Conservation (phyloP, 2,329 filamentous ascomycete genomes). For the Penicillium rolfsii region DNA sequence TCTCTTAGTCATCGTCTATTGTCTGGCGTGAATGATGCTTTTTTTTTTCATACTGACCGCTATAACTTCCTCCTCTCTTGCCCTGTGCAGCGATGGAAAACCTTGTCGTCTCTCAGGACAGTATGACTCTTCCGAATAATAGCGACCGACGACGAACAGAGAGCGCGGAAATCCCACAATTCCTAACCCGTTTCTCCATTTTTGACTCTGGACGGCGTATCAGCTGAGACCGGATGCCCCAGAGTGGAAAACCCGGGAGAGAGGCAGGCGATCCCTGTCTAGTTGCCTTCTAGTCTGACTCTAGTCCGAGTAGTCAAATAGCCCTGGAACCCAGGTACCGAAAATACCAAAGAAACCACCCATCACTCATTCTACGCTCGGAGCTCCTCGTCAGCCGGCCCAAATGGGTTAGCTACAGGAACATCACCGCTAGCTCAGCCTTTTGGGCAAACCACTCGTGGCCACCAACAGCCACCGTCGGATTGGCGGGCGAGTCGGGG, state of each 20-base stretch:
- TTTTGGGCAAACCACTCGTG: background rate
- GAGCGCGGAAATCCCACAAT: background rate
- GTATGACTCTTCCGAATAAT: background rate
- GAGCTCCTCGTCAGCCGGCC: background rate
- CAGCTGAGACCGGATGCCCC: constrained; percentile 26
- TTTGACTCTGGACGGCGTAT: constrained; percentile 15
- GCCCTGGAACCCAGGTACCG: constrained; percentile 18
- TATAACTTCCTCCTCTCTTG: background rate
- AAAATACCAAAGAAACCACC: background rate
- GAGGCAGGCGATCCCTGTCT: constrained; percentile 20
- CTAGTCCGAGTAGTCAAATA: background rate
- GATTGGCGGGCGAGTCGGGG: background rate
- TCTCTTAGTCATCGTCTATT: background rate
- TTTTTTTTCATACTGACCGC: background rate
- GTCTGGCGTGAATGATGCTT: background rate
- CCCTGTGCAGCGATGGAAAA: background rate
- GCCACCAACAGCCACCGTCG: background rate
- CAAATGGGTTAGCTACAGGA: constrained; percentile 2
- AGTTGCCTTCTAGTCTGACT: constrained; percentile 22
- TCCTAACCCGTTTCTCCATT: constrained; percentile 16
- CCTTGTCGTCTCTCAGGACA: background rate
- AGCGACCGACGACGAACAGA: background rate
- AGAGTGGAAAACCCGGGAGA: constrained; percentile 16
- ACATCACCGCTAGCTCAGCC: background rate
- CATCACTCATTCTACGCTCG: background rate